Evolutionary conservation across 768 basidiomycete species (phyloP).

Genomic region (Phylloporus scabripes): DNA sequence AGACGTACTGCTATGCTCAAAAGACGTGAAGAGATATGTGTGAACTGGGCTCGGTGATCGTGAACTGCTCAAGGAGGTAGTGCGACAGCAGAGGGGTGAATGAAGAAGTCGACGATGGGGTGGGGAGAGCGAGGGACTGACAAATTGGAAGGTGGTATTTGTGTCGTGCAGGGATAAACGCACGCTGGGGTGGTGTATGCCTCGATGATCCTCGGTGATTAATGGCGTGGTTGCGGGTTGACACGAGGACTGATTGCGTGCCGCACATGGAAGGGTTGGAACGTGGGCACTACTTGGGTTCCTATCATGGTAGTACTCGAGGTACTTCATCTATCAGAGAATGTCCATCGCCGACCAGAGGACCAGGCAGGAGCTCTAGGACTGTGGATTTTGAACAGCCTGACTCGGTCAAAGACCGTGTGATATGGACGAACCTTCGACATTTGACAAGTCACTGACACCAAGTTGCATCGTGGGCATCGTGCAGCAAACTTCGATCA

Average conservation of each 20-base stretch:
- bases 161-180: slow-evolving; percentile 1
- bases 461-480: not conserved
- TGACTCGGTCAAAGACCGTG: not conserved
- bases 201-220: slow-evolving; percentile 8
- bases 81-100: not conserved
- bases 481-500: not conserved
- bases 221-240: slow-evolving; percentile 1
- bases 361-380: not conserved
- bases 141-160: slow-evolving; percentile 1
- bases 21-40: not conserved
- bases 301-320: not conserved
- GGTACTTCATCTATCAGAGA: not conserved
- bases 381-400: not conserved
- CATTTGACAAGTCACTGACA: not conserved
- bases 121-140: not conserved
- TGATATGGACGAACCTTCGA: not conserved
- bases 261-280: not conserved
- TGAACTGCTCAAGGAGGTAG: not conserved
- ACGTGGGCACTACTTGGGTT: not conserved
- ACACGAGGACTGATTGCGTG: slow-evolving; percentile 5
- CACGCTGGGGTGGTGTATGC: slow-evolving; percentile 1
- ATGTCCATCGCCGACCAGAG: not conserved
- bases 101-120: not conserved
- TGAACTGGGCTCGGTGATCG: not conserved
- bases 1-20: not conserved